phyloP scores from a whole-genome alignment of 2,329 filamentous ascomycete genomes.

The Trichoderma aggressivum region DNA sequence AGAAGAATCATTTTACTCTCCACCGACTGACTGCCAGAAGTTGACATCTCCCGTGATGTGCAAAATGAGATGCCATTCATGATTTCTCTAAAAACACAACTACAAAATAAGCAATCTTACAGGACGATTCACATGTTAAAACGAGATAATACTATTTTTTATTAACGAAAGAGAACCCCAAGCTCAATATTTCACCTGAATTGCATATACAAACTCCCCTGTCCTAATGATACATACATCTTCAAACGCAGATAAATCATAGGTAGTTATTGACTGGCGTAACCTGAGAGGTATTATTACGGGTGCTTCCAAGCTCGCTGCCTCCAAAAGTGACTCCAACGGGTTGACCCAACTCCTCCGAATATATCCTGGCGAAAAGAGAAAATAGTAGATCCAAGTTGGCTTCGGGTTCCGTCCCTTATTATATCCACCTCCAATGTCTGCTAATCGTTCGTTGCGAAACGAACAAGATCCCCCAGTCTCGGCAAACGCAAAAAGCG shows the following conservation, averaged over 20 bases:
- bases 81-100: not conserved
- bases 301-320: not conserved
- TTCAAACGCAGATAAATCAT: not conserved
- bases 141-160: not conserved
- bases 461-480: not conserved
- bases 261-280: not conserved
- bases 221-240: conserved; percentile 10
- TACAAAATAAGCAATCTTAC: not conserved
- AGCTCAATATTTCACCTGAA: not conserved
- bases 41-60: not conserved
- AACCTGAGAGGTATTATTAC: not conserved
- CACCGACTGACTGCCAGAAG: not conserved
- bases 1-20: conserved; percentile 31
- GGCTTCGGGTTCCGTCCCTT: not conserved
- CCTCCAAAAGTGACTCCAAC: not conserved
- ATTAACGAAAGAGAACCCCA: not conserved
- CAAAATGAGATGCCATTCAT: not conserved
- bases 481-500: not conserved
- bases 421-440: conserved; percentile 7
- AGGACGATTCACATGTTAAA: too few relatives aligned
- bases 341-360: not conserved
- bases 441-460: not conserved
- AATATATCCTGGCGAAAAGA: not conserved
- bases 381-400: not conserved
- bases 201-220: not conserved